Percentiles rank a stretch among this genome's conserved stretches.
phyloP scores from a whole-genome alignment of 1,284 basidiomycete genomes.

The Cerioporus squamosus region DNA sequence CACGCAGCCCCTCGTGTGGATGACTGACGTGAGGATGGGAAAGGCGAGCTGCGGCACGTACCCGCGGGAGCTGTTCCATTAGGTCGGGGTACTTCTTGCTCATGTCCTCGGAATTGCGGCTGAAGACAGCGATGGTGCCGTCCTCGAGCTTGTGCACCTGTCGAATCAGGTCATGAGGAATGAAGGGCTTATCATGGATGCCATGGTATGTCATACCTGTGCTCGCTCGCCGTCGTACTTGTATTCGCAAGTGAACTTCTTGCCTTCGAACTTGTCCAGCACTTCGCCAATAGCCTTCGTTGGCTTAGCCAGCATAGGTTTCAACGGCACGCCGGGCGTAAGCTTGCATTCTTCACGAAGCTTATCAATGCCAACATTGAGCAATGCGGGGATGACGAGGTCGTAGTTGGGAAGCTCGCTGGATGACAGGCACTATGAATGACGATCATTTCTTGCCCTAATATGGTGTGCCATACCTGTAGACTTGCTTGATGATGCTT shows the following conservation, averaged over 20 bases:
- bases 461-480: constrained; percentile 61
- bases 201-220: constrained; percentile 55
- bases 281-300: constrained; percentile 99
- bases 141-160: constrained; percentile 84
- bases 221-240: constrained; percentile 99
- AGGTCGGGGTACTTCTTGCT: constrained; percentile 99
- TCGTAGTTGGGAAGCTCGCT: constrained; percentile 97
- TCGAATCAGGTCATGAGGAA: no score
- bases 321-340: constrained; percentile 94
- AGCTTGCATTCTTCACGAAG: constrained; percentile 85
- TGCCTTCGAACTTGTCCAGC: constrained; percentile 94
- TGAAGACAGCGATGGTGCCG: constrained; percentile 88
- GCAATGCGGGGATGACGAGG: constrained; percentile 89
- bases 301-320: constrained; percentile 99
- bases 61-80: constrained; percentile 89
- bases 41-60: constrained; percentile 40
- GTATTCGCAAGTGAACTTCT: constrained; percentile 98
- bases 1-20: constrained; percentile 1
- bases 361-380: constrained; percentile 78
- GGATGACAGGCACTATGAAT: neutral
- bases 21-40: neutral
- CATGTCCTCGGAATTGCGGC: constrained; percentile 99
- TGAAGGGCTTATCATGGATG: neutral
- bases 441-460: neutral
- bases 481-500: constrained; percentile 87